phyloP scores from a whole-genome alignment of 805 yeast genomes.

The Kodamaea hsintzibuensis region DNA sequence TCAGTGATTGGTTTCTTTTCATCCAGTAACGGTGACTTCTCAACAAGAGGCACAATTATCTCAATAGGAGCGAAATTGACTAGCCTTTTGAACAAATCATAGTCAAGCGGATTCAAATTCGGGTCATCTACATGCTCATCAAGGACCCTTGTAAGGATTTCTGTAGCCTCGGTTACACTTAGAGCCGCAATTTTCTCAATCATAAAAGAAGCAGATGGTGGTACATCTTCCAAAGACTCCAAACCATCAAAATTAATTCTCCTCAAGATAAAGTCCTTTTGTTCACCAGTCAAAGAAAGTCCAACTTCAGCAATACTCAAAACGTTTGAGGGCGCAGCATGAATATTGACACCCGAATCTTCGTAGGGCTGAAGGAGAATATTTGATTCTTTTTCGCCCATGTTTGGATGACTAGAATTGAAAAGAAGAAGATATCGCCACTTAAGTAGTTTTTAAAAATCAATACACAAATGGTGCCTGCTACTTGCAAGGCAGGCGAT shows the following conservation, averaged over 20 bases:
- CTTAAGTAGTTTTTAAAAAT: too few relatives aligned
- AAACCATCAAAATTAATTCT: slow-evolving; percentile 28
- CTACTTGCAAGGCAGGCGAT: too few relatives aligned
- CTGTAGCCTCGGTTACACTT: slow-evolving; percentile 38
- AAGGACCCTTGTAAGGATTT: slow-evolving; percentile 39
- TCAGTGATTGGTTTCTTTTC: background rate
- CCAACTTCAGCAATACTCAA: slow-evolving; percentile 27
- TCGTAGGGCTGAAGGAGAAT: slow-evolving; percentile 7
- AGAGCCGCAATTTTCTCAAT: slow-evolving; percentile 29
- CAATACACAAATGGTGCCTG: too few relatives aligned
- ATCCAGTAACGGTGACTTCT: background rate
- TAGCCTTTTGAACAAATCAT: slow-evolving; percentile 28
- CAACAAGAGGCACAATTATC: background rate
- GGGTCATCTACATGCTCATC: slow-evolving; percentile 47
- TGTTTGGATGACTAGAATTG: background rate
- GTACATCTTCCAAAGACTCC: slow-evolving; percentile 31
- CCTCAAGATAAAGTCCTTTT: slow-evolving; percentile 29
- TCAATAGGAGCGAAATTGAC: slow-evolving; percentile 10
- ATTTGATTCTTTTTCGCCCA: background rate
- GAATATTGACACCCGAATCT: slow-evolving; percentile 14
- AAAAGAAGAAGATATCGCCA: too few relatives aligned
- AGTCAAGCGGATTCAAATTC: slow-evolving; percentile 42
- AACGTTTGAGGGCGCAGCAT: slow-evolving; percentile 22
- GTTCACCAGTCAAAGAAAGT: slow-evolving; percentile 22
- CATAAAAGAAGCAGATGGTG: slow-evolving; percentile 29